Conservation (phyloP, 768 basidiomycete genomes). For the Nidularia pulvinata region DNA sequence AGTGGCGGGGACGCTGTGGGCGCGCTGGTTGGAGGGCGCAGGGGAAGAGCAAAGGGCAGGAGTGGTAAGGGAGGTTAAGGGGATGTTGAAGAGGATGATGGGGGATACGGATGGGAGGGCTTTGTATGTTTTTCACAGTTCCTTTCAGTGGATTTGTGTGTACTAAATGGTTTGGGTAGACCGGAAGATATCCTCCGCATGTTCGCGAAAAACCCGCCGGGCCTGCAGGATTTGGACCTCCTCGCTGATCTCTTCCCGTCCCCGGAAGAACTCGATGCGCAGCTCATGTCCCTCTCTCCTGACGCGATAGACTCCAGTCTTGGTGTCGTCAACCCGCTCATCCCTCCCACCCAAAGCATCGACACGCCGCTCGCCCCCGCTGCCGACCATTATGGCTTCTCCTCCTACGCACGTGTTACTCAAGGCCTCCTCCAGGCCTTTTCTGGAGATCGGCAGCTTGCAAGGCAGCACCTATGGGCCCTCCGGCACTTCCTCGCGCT, state of each 20-base stretch:
- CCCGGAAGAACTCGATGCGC: constrained; percentile 37
- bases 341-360: constrained; percentile 36
- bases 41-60: constrained; percentile 15
- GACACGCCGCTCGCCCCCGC: constrained; percentile 1
- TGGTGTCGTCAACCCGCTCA: constrained; percentile 57
- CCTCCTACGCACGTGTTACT: constrained; percentile 63
- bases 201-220: constrained; percentile 28
- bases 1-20: constrained; percentile 31
- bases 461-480: constrained; percentile 61
- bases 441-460: constrained; percentile 56
- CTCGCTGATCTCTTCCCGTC: constrained; percentile 55
- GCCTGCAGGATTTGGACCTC: constrained; percentile 30
- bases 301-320: constrained; percentile 52
- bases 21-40: constrained; percentile 19
- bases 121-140: constrained; percentile 20
- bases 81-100: constrained; percentile 37
- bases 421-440: constrained; percentile 56
- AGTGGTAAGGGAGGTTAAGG: constrained; percentile 34
- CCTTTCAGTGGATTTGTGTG: constrained; percentile 1
- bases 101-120: constrained; percentile 32
- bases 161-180: constrained; percentile 18
- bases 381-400: constrained; percentile 53
- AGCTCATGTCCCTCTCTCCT: constrained; percentile 43
- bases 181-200: constrained; percentile 44
- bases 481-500: constrained; percentile 71